phyloP scores from a whole-genome alignment of 768 basidiomycete genomes.

The Psilocybe sp. region DNA sequence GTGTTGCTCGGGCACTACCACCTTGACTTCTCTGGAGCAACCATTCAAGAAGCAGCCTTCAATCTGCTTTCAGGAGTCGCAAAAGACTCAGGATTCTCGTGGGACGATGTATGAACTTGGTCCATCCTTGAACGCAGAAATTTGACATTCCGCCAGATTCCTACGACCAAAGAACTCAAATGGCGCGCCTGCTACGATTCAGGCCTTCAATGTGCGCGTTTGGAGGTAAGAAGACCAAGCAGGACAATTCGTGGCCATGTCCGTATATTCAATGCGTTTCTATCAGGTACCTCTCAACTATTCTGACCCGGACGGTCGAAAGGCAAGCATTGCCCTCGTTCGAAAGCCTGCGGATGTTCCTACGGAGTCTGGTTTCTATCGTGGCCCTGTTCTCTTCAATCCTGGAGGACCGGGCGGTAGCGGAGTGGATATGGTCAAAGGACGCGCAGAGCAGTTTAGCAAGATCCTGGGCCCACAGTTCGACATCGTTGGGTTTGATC shows the following conservation, averaged over 20 bases:
- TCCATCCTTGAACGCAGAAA: too few species aligned
- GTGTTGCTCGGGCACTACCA: too few species aligned
- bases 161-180: constrained; percentile 3
- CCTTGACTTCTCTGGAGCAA: too few species aligned
- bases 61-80: too few species aligned
- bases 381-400: constrained; percentile 44
- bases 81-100: too few species aligned
- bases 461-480: constrained; percentile 39
- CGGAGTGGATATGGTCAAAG: constrained; percentile 30
- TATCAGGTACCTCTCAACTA: constrained; percentile 1
- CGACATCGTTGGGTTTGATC: constrained; percentile 47
- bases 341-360: constrained; percentile 35
- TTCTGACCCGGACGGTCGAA: constrained; percentile 28
- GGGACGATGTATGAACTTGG: too few species aligned
- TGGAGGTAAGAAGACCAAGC: constrained; percentile 7
- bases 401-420: constrained; percentile 48
- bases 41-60: too few species aligned
- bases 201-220: constrained; percentile 9
- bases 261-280: not conserved
- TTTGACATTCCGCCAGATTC: not conserved
- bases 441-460: constrained; percentile 23
- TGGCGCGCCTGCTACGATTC: constrained; percentile 7
- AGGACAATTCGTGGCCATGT: too few species aligned
- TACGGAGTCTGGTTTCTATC: constrained; percentile 26
- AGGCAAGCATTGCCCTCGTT: constrained; percentile 39